A percentile compares a stretch with the other conserved stretches of the same genome.
Conservation (phyloP, 805 yeast genomes). For the Candida sithepensis region DNA sequence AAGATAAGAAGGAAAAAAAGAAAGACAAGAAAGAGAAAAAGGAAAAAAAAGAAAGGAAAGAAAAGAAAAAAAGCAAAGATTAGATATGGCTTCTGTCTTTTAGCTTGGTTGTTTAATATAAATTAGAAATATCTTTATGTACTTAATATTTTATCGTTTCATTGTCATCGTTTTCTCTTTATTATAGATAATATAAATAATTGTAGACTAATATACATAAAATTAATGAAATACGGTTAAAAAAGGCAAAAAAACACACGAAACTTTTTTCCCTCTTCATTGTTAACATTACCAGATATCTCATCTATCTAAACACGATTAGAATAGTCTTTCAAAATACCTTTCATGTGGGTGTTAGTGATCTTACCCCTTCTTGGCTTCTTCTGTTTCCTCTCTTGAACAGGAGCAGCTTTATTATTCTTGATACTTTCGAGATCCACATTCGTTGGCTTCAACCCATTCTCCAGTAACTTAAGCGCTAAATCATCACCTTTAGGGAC, state of each 20-base stretch:
- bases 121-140: neutral
- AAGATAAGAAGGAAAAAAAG: constrained; percentile 23
- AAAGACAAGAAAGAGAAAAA: constrained; percentile 33
- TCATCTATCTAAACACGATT: constrained; percentile 27
- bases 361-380: constrained; percentile 90
- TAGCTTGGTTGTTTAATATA: neutral
- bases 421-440: constrained; percentile 95
- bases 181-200: neutral
- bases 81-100: neutral
- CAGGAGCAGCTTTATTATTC: constrained; percentile 50
- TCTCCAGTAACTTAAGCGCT: constrained; percentile 70
- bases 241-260: neutral
- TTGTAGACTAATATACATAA: neutral
- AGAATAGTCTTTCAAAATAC: constrained; percentile 82
- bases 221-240: neutral
- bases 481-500: constrained; percentile 81
- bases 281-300: too few species aligned
- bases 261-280: neutral
- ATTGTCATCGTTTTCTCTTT: neutral
- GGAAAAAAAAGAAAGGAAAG: constrained; percentile 29
- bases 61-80: constrained; percentile 23
- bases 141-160: constrained; percentile 1
- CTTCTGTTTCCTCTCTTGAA: constrained; percentile 73
- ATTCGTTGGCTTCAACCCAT: constrained; percentile 93
- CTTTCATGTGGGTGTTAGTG: constrained; percentile 96